Evolutionary conservation across 805 yeast species (phyloP), one percentile per base, ranked within the genome.

Genomic region (Saccharomycopsis selenospora): DNA sequence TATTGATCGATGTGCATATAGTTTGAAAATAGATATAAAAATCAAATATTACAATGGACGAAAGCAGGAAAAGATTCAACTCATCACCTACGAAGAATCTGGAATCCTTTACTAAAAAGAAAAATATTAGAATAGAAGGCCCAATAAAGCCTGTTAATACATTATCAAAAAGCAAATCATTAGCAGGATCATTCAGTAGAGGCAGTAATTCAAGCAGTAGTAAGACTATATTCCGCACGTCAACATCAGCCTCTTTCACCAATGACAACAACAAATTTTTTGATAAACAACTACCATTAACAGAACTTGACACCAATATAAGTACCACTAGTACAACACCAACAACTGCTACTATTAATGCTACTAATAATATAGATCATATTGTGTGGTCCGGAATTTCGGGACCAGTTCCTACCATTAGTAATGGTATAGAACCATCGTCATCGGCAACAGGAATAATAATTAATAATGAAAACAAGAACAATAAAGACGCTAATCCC

Each of bases 181-280:
- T 33, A 5, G 10, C 38, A 5, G 38, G n/a, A n/a, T n/a, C 10
- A 20, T 14, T 33, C 10, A 17, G 20, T 28, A n/a, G 33, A 28
- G 33, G 33, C 38, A 20, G 10, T 10, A 33, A 14, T 33, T 6
- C 10, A 10, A 33, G 18, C 38, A 14, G 20, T 14, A 14, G 20
- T 17, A 17, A 20, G 17, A 33, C 5, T 4, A 14, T 33, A 14
- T 10, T 33, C 20, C 38, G 38, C 7, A 20, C 38, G 5, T 33
- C 10, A 33, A 33, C 38, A 33, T 33, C 38, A 10, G 38, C 38
- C 6, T 33, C 38, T 33, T 33, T 33, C 38, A 33, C n/a, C n/a
- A 4, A 17, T 14, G 38, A 17, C 38, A 10, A 17, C 7, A 10
- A 33, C 17, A 14, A 6, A 14, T 33, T 33, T 33, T n/a, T 28